Percentiles rank a stretch among this genome's conserved stretches.
Evolutionary conservation across 2,329 filamentous ascomycete species (phyloP).

Genomic region (Nemania sp.): DNA sequence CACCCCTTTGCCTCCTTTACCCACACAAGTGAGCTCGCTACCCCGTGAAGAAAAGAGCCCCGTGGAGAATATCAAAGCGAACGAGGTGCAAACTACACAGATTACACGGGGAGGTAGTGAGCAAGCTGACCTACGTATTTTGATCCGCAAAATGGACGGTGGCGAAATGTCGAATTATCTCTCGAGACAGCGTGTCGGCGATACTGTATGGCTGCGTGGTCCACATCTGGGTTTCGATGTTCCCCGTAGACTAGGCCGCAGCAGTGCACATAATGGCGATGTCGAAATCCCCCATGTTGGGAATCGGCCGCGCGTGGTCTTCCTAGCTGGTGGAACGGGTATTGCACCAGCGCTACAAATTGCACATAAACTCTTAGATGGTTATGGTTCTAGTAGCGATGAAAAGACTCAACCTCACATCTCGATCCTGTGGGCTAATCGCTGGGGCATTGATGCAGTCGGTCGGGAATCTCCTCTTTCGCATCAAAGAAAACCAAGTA

Average conservation of each 20-base stretch:
- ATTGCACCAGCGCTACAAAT: slow-evolving; percentile 91
- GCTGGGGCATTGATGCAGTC: slow-evolving; percentile 72
- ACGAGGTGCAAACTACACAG: slow-evolving; percentile 13
- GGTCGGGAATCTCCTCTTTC: slow-evolving; percentile 57
- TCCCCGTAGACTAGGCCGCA: slow-evolving; percentile 49
- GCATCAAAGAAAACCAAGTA: neutral
- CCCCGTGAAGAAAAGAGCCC: neutral
- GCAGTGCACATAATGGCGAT: neutral
- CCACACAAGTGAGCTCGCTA: neutral
- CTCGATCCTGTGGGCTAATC: slow-evolving; percentile 85
- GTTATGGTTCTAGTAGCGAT: slow-evolving; percentile 49
- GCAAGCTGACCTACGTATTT: slow-evolving; percentile 70
- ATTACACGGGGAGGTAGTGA: slow-evolving; percentile 46
- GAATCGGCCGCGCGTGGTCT: slow-evolving; percentile 70
- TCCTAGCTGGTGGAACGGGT: slow-evolving; percentile 92
- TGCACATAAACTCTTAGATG: slow-evolving; percentile 70
- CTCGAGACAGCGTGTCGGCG: slow-evolving; percentile 70
- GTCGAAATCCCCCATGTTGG: slow-evolving; percentile 54
- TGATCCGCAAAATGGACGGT: slow-evolving; percentile 80
- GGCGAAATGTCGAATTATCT: slow-evolving; percentile 92
- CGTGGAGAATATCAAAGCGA: neutral
- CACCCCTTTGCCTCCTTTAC: slow-evolving; percentile 79
- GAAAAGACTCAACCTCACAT: slow-evolving; percentile 55
- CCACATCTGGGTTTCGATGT: slow-evolving; percentile 77
- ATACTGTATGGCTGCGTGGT: slow-evolving; percentile 80